Conservation (phyloP, 768 basidiomycete species). For the Boletus reticulatus region DNA sequence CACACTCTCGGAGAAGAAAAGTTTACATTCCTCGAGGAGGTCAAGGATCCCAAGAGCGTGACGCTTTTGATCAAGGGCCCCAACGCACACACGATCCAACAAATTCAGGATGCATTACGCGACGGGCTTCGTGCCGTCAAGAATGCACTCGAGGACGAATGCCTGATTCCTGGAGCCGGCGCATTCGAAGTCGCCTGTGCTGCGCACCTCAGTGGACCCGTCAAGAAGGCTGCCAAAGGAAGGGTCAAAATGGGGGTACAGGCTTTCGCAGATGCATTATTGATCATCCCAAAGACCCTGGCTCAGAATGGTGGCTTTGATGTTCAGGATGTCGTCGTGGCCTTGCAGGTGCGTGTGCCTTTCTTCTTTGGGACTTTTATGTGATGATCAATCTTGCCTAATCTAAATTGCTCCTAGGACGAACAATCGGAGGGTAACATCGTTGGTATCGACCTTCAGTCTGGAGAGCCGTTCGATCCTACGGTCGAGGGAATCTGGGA, state of each 20-base stretch:
- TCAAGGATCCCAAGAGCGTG: constrained; percentile 91
- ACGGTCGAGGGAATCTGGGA: constrained; percentile 97
- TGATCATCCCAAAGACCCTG: constrained; percentile 95
- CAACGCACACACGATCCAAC: constrained; percentile 92
- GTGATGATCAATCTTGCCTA: constrained; percentile 10
- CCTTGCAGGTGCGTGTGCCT: constrained; percentile 66
- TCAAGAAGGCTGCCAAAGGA: constrained; percentile 88
- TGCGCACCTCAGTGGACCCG: constrained; percentile 70
- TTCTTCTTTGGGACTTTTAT: not conserved
- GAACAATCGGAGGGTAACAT: constrained; percentile 92
- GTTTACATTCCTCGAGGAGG: constrained; percentile 96
- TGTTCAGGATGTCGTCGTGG: constrained; percentile 92
- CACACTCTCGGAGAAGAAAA: constrained; percentile 99
- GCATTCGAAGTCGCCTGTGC: constrained; percentile 96
- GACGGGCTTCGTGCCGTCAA: constrained; percentile 96
- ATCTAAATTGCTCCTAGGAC: constrained; percentile 49
- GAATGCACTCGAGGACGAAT: constrained; percentile 91
- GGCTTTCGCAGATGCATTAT: constrained; percentile 92
- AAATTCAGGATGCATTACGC: constrained; percentile 96
- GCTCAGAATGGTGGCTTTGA: constrained; percentile 97
- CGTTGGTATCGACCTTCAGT: constrained; percentile 88
- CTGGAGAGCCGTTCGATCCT: constrained; percentile 96
- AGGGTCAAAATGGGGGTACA: constrained; percentile 96
- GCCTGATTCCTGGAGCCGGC: constrained; percentile 92
- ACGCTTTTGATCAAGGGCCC: constrained; percentile 98